phyloP scores from a whole-genome alignment of 1,284 basidiomycete species.

The Ustilago curta region DNA sequence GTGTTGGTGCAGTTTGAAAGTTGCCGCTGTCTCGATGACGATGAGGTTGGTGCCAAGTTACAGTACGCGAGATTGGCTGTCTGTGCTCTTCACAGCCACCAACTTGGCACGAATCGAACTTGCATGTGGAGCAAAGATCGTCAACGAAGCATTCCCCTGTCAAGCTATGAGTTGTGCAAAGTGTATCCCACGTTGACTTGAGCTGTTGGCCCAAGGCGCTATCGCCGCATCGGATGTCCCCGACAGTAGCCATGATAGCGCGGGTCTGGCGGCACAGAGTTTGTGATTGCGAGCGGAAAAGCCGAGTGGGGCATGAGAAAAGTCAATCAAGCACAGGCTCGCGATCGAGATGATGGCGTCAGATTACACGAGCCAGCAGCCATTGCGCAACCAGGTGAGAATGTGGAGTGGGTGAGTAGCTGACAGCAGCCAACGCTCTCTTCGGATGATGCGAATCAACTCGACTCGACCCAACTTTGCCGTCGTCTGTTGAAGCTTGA shows the following conservation, averaged over 20 bases:
- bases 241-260: background rate
- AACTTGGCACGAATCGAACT: background rate
- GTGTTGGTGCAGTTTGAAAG: background rate
- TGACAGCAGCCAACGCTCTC: background rate
- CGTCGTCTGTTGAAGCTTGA: no score
- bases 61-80: no score
- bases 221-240: background rate
- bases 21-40: constrained; percentile 19
- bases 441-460: no score
- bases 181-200: background rate
- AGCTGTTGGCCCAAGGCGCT: background rate
- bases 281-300: background rate
- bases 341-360: constrained; percentile 26
- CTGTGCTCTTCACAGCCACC: no score
- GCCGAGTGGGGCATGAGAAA: background rate
- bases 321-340: background rate
- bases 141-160: background rate
- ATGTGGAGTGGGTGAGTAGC: background rate
- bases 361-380: constrained; percentile 29
- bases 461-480: no score
- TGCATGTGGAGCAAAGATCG: constrained; percentile 3
- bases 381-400: background rate
- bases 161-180: no score
- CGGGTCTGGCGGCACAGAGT: background rate
- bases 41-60: no score